Evolutionary conservation across 2,329 filamentous ascomycete species (phyloP), one percentile per base, ranked within the genome.

Genomic region (Hymenoscyphus fraxineus): DNA sequence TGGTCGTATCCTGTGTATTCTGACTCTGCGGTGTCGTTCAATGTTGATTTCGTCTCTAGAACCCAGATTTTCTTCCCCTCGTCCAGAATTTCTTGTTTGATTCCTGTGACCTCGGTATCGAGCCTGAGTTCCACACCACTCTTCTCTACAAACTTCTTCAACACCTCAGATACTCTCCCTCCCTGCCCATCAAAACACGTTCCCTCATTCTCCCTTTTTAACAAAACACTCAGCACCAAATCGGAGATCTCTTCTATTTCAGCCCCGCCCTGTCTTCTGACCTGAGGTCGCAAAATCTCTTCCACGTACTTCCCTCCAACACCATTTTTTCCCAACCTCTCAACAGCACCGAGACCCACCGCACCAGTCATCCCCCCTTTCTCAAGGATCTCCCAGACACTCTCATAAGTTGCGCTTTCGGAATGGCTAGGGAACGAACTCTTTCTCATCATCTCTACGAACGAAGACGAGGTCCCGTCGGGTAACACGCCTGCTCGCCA

Each of bases 391-490:
- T 58, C 60, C 39, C 60, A 57, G 2, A 60, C 10, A 27, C 35
- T 47, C 1, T 16, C 22, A 31, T 59, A 62, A 2, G 2, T 57
- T 58, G 12, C 7, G 9, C n/a, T 15, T 27, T 13, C 22, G 12
- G n/a, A 58, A 39, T 4, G 22, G 54, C 59, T 54, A n/a, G 35
- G 39, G 31, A 31, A 59, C 2, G 35, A 27, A 55, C 27, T n/a
- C 57, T 15, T 31, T 9, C 44, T 22, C 16, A 63, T 44, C 40
- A 63, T 54, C 6, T 13, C n/a, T 3, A 32, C 35, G 16, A 60
- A 67, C 13, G 22, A 69, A 70, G 69, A 72, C 73, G 76, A 71
- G 1, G 58, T 63, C 5, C 58, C 62, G 22, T 22, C 47, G 12
- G 62, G 65, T 9, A 67, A 31, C 2, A 41, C n/a, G 5, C 44